Evolutionary conservation across 1,139 yeast genomes (phyloP), one percentile per base, ranked within the genome.

Genomic region (Candida sanyaensis): DNA sequence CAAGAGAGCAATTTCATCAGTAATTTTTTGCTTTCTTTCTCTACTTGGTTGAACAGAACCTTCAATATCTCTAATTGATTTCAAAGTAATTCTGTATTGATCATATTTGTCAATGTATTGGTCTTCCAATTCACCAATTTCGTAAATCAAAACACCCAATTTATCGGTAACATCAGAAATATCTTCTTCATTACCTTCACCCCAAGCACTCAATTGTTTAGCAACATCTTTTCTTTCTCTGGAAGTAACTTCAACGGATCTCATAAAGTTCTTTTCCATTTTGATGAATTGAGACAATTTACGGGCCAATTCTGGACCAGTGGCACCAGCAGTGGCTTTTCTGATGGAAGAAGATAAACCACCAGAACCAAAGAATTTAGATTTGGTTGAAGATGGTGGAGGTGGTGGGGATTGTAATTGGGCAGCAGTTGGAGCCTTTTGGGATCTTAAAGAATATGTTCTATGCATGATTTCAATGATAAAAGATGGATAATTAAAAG

Each of bases 21-120:
- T 91, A 68, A 93, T 89, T 77, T 90, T 90, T 71, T 90, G 96
- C 81, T 93, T 93, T 73, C 97, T 88, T 78, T 92, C 97, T 75
- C 98, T 88, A 52, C 96, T 88, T 47, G 99, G 99, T 78, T 93
- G 98, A 54, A 93, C 98, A 50, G 96, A 88, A 55, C 95, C 89
- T 77, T 93, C 99, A 63, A 93, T 93, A 77, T 93, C 91, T 75
- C 99, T 87, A 65, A 93, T 85, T 46, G 96, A 83, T 81, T 93
- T 93, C 73, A 93, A 78, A 57, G 98, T 92, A 72, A 93, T 81
- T 76, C 99, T 86, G 83, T 93, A 93, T 75, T 91, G 96, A 73
- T 93, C 99, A 73, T 93, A 93, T 74, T 90, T 88, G 81, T 93
- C 99, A 66, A 93, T 89, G 80, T 88, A 92, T 71, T 90, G 96